Evolutionary conservation across 2,329 filamentous ascomycete genomes (phyloP), one percentile per base, ranked within the genome.

Genomic region (Exophiala lecanii-corni): DNA sequence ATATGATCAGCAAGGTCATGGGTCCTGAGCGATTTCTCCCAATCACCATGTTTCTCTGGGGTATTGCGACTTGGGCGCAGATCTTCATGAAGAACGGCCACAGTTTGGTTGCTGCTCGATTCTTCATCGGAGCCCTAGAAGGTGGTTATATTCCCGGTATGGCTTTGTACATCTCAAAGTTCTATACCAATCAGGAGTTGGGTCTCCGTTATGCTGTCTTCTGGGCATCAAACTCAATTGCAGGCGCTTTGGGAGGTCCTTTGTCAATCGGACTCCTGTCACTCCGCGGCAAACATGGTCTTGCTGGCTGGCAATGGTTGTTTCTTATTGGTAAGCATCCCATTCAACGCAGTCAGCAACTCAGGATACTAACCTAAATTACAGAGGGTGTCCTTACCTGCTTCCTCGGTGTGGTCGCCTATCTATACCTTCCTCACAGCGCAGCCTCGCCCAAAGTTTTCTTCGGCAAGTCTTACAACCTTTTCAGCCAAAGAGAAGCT

Each of bases 91-190:
- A 55, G 6, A 49, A 46, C 17, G 51, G 60, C 4, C 56, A 63
- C 1, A 61, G 59, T 4, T 73, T 68, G 43, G 71, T 66, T 36
- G 64, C 65, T 2, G 59, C 65, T 43, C 65, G 70, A 21, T 65
- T 64, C 2, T 50, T 74, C 2, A 51, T 75, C 2, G 73, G 72
- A 1, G 59, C 74, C 2, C 53, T 72, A 12, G 71, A 72, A 65
- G 72, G 72, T 15, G 72, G 72, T 0, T 75, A 74, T 43, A 75
- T 75, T 20, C 71, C 72, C 52, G 70, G 63, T 26, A 59, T 59
- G 2, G 51, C 54, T 9, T 41, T 59, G 4, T 59, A 57, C 30
- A 53, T 59, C 18, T 53, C 55, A 2, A 50, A 53, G 4, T 58
- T 50, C 37, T 60, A 59, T 44, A 60, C 49, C 7, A 53, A 55